Base-by-base conservation (phyloP, 768 basidiomycete genomes). In the Hygrocybe punicea region DNA sequence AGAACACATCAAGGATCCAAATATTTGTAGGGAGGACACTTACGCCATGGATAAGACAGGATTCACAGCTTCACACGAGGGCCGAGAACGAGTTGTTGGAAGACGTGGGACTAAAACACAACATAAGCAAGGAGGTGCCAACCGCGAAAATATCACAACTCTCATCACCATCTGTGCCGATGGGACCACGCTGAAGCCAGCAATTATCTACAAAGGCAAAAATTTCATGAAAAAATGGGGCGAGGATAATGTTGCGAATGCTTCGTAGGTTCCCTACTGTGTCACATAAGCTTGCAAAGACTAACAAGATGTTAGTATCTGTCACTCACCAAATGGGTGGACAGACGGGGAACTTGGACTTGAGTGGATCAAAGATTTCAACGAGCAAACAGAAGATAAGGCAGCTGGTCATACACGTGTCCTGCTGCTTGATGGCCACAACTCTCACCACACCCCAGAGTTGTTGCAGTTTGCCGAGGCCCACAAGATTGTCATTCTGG, bases 381-480 rank as follows among this genome's bases (percentile, higher is more conserved):
- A 79, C 24, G 48, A 58, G 1, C 46, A 68, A 53, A 79, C 73
- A 16, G 51, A 59, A 24, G 70, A 69, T 36, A 76, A 78, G 53
- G 74, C 74, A 14, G 21, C 23, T 13, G 73, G 73, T 1, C 13
- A 54, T 6, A 59, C 63, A 3, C 40, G 69, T 6, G 62, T 76
- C 25, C 67, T 80, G 4, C 34, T 76, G 25, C 55, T 78, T 9
- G 76, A 79, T 66, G 73, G 79, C 1, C 78, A 80, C 51, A 68
- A 60, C 53, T 79, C 73, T 0, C 79, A 80, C 58, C 71, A 67
- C 60, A 68, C 63, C 0, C 52, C 56, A 11, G 60, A 65, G 5
- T 63, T 79, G 42, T 64, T 81, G 24, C 55, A 72, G 9, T 77
- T 66, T 64, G 66, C 69, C 0, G 10, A 24, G 2, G 60, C 58